Evolutionary conservation across 2,329 filamentous ascomycete genomes (phyloP).

Genomic region (Trichoderma gracile): DNA sequence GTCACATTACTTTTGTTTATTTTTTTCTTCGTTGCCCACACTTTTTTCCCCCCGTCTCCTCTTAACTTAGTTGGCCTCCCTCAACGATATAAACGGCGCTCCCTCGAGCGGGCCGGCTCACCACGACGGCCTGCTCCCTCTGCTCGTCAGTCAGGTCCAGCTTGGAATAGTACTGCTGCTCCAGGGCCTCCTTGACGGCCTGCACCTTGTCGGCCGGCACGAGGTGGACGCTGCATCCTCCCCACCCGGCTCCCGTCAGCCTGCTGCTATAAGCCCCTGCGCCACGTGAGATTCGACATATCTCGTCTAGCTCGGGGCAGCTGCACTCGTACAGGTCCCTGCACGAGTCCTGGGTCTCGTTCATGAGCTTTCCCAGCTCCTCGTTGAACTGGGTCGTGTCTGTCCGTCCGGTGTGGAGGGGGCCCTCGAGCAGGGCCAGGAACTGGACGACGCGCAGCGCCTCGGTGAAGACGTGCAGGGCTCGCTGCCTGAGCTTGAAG

Average conservation of each 20-base stretch:
- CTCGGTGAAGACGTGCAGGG: conserved; percentile 88
- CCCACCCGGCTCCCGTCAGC: conserved; percentile 93
- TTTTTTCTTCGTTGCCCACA: not conserved
- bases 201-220: conserved; percentile 81
- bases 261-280: conserved; percentile 83
- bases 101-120: conserved; percentile 82
- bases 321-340: conserved; percentile 87
- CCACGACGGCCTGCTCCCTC: conserved; percentile 76
- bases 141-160: conserved; percentile 67
- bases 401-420: conserved; percentile 43
- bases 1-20: not conserved
- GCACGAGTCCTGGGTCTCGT: conserved; percentile 86
- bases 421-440: conserved; percentile 69
- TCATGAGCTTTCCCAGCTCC: conserved; percentile 78
- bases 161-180: conserved; percentile 79
- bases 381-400: conserved; percentile 63
- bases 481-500: conserved; percentile 85
- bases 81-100: conserved; percentile 55
- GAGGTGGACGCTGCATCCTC: conserved; percentile 92
- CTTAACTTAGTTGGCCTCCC: conserved; percentile 32
- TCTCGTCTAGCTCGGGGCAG: conserved; percentile 85
- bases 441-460: conserved; percentile 84
- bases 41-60: not conserved
- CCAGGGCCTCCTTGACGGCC: conserved; percentile 73
- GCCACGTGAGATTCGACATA: conserved; percentile 75